phyloP scores from a whole-genome alignment of 768 basidiomycete species.

The Boletus barrowsii region DNA sequence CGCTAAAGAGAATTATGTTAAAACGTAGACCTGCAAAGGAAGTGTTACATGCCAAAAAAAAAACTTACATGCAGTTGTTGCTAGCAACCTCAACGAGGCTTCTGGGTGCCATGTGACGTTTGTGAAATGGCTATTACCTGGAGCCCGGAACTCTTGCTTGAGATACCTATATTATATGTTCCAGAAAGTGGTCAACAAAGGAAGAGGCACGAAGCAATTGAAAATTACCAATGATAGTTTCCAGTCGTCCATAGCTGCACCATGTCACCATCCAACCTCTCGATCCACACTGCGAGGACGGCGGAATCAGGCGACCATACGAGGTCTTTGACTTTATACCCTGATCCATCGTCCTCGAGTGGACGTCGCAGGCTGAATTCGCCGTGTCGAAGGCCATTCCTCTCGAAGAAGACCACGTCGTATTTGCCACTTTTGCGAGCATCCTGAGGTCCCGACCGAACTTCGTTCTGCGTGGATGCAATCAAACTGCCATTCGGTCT shows the following conservation, averaged over 20 bases:
- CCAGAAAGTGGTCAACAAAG: constrained; percentile 4
- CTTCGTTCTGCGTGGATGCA: constrained; percentile 68
- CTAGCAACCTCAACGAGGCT: constrained; percentile 55
- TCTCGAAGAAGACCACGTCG: constrained; percentile 91
- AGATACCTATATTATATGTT: constrained; percentile 62
- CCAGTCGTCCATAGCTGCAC: constrained; percentile 94
- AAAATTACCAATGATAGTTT: constrained; percentile 85
- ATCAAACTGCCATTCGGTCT: constrained; percentile 87
- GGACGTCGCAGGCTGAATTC: constrained; percentile 66
- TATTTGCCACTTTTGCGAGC: constrained; percentile 65
- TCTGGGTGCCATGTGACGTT: constrained; percentile 89
- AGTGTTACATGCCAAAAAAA: neutral
- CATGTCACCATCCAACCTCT: constrained; percentile 62
- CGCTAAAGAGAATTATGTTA: constrained; percentile 32
- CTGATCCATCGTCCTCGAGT: constrained; percentile 44
- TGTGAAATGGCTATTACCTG: constrained; percentile 56
- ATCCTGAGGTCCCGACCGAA: constrained; percentile 72
- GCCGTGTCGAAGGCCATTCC: constrained; percentile 90
- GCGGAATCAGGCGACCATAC: constrained; percentile 88
- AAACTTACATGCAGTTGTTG: constrained; percentile 63
- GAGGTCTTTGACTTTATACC: constrained; percentile 72
- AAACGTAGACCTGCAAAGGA: neutral
- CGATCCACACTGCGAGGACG: constrained; percentile 83
- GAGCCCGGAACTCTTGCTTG: constrained; percentile 79
- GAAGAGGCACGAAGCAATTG: neutral